Conservation (phyloP, 2,329 filamentous ascomycete species). For the Fusarium globosum region DNA sequence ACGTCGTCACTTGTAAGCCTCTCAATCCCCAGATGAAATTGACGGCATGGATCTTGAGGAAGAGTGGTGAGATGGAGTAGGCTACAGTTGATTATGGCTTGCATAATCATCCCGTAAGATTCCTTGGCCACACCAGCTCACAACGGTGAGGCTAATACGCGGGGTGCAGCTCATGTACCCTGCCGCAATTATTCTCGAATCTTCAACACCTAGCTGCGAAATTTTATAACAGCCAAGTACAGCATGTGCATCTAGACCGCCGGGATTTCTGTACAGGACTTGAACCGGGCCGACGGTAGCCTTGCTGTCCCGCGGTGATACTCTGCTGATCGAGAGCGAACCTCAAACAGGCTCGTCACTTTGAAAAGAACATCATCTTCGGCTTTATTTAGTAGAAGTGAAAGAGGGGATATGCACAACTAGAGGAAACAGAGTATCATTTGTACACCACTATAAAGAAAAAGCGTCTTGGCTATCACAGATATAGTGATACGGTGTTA, state of each 20-base stretch:
- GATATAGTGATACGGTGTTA: constrained; percentile 3
- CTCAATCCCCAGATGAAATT: background rate
- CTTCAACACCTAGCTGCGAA: constrained; percentile 70
- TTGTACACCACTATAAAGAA: constrained; percentile 14
- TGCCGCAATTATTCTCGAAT: constrained; percentile 65
- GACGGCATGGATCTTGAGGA: background rate
- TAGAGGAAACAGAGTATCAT: constrained; percentile 8
- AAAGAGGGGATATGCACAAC: constrained; percentile 2
- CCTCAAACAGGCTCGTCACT: no score
- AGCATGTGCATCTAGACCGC: constrained; percentile 59
- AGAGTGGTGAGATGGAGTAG: background rate
- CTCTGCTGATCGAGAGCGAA: constrained; percentile 29
- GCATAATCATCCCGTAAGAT: constrained; percentile 47
- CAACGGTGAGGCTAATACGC: constrained; percentile 9
- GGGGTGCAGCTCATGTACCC: constrained; percentile 54
- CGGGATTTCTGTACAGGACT: constrained; percentile 59
- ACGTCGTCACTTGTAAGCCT: background rate
- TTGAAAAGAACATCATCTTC: background rate
- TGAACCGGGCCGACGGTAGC: constrained; percentile 60
- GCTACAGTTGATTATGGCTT: constrained; percentile 30
- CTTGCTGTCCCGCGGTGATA: constrained; percentile 60
- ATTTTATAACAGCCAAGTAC: constrained; percentile 67
- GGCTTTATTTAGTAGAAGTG: background rate
- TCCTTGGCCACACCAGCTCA: background rate
- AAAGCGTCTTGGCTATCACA: constrained; percentile 23